These are phyloP conservation scores for Solanum chiquidenum DNA, from an alignment of 257 asterid species.

Conservation along the genomic window DNA sequence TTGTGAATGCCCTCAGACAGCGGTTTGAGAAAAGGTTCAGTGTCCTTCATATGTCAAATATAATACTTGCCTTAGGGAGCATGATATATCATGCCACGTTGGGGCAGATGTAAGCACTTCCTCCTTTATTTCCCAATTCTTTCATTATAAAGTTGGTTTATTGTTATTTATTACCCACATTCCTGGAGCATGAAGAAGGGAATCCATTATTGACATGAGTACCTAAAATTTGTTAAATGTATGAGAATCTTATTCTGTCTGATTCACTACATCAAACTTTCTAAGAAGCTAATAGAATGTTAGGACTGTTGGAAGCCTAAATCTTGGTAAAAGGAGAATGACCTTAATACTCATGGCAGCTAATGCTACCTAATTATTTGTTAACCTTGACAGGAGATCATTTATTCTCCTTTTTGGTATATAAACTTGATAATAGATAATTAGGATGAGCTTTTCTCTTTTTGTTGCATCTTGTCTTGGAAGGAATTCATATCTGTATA, in stretches of 20 bases:
- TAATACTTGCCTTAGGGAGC: constrained; percentile 87
- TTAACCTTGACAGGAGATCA: background rate
- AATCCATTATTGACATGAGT: background rate
- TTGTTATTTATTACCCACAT: background rate
- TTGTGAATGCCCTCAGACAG: constrained; percentile 65
- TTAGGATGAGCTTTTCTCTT: background rate
- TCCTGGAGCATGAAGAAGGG: background rate
- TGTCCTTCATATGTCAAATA: constrained; percentile 81
- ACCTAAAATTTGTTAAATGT: background rate
- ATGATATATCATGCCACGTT: constrained; percentile 77
- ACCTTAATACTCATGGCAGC: background rate
- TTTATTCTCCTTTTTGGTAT: background rate
- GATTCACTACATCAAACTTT: background rate
- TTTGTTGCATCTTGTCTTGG: background rate
- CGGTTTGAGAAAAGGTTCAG: constrained; percentile 86
- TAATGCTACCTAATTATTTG: background rate
- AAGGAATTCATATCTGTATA: background rate
- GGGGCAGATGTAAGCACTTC: constrained; percentile 66
- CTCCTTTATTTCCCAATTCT: background rate
- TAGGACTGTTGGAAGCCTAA: background rate
- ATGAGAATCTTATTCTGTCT: background rate
- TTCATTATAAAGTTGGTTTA: background rate
- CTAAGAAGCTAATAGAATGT: background rate
- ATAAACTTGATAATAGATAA: background rate
- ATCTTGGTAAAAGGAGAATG: background rate